These are phyloP conservation scores for Artemisia annua DNA, from an alignment of 129 eudicot genomes.

Conservation along the genomic window DNA sequence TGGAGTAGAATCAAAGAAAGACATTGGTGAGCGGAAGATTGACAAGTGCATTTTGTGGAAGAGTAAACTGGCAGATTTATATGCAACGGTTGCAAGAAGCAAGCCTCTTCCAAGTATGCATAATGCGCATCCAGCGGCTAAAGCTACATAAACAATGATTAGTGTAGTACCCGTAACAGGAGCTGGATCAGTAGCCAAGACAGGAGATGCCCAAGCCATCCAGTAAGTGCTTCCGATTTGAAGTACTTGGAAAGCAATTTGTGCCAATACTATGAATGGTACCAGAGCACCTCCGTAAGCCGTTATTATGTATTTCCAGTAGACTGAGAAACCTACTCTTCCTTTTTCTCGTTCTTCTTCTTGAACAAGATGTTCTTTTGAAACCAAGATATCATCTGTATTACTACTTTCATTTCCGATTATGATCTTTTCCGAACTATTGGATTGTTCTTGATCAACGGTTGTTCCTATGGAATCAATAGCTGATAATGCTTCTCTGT, in stretches of 20 bases:
- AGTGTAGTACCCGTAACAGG: constrained; percentile 49
- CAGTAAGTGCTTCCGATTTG: constrained; percentile 84
- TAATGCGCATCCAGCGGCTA: constrained; percentile 70
- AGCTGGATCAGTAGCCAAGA: constrained; percentile 46
- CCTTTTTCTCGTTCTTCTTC: constrained; percentile 36
- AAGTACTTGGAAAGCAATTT: constrained; percentile 39
- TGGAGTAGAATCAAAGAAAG: constrained; percentile 90
- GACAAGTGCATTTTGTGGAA: constrained; percentile 72
- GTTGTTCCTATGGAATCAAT: constrained; percentile 5
- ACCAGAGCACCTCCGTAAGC: constrained; percentile 40
- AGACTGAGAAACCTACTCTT: constrained; percentile 28
- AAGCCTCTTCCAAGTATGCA: constrained; percentile 58
- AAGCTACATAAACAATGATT: constrained; percentile 59
- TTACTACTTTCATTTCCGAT: neutral
- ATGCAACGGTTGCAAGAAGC: constrained; percentile 51
- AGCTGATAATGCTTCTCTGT: constrained; percentile 27
- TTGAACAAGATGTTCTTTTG: constrained; percentile 27
- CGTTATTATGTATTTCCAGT: constrained; percentile 40
- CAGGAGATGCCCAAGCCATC: constrained; percentile 99
- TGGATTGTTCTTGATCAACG: neutral
- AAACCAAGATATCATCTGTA: constrained; percentile 15
- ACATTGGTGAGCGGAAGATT: constrained; percentile 88
- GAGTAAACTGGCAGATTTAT: constrained; percentile 67
- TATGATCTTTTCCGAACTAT: neutral
- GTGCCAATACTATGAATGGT: constrained; percentile 39